Evolutionary conservation across 2,329 filamentous ascomycete genomes (phyloP), one percentile per base, ranked within the genome.

Genomic region (Cordyceps sp.): DNA sequence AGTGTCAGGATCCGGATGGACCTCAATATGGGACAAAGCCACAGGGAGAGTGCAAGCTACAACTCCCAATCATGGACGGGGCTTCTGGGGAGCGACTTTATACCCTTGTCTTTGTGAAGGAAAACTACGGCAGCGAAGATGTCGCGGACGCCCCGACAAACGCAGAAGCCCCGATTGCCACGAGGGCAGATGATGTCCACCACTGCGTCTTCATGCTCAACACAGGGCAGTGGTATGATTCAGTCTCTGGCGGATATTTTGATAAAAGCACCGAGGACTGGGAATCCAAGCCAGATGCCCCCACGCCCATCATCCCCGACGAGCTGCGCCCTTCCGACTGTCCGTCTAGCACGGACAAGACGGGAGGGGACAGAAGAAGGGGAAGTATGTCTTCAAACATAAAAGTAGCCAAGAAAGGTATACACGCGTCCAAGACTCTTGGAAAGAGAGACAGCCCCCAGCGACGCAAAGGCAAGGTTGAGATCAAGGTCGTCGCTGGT

Each of bases 31-130:
- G 14, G 14, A 30, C 6, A 9, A 6, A 14, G 14, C 3, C 30
- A 4, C 5, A 18, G 13, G 22, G 15, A 13, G 12, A 24, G 21
- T 31, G 30, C 30, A 25, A 10, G 15, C 3, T 31, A 15, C 30
- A 17, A 5, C 10, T 18, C 10, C 30, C 30, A 3, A 31, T 31
- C 5, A 6, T n/a, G 6, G 30, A 31, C n/a, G n/a, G n/a, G 12
- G 17, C 6, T 6, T 17, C 15, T 17, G 10, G 15, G 7, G 8
- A 25, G 22, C 30, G 15, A 4, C 30, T 31, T n/a, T 31, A 13
- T 6, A 31, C 30, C 15, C 30, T 31, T 10, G 30, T 31, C 22
- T 31, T 31, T 10, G 16, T 31, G 5, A 31, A 31, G 22, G 30
- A 31, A 14, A 15, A 31, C n/a, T 13, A 25, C 22, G 22, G 22